Percentiles rank a stretch among this genome's conserved stretches.
Evolutionary conservation across 345 rosid genomes (phyloP).

Genomic region (Streptanthus diversifolius): DNA sequence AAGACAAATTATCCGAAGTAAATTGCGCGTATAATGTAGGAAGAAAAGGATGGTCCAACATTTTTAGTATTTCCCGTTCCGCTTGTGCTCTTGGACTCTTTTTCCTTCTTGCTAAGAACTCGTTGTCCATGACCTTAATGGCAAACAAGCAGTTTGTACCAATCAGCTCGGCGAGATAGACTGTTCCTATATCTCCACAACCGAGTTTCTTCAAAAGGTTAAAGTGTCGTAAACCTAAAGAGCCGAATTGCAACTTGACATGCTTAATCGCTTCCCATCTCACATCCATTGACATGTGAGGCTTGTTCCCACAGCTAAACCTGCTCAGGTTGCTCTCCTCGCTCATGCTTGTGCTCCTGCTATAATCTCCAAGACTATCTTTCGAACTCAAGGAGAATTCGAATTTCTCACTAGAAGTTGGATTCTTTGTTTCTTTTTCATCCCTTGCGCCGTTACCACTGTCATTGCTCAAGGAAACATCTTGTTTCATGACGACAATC

Average conservation of each 20-base stretch:
- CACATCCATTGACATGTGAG: constrained; percentile 93
- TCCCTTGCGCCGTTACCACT: constrained; percentile 27
- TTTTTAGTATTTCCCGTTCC: constrained; percentile 78
- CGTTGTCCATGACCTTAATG: constrained; percentile 96
- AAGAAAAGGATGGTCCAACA: constrained; percentile 94
- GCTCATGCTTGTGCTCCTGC: constrained; percentile 93
- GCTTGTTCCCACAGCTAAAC: constrained; percentile 82
- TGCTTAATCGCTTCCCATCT: constrained; percentile 85
- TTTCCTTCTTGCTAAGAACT: constrained; percentile 84
- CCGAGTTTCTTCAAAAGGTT: constrained; percentile 93
- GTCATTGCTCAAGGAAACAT: constrained; percentile 36
- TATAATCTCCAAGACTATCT: constrained; percentile 78
- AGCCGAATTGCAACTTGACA: constrained; percentile 54
- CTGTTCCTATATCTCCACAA: constrained; percentile 96
- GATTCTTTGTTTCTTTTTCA: constrained; percentile 41
- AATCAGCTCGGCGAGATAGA: constrained; percentile 85
- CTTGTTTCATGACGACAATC: constrained; percentile 32
- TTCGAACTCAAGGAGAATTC: constrained; percentile 87
- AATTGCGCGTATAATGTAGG: constrained; percentile 91
- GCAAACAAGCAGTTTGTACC: constrained; percentile 84
- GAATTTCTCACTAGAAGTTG: constrained; percentile 62
- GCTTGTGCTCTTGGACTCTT: constrained; percentile 94
- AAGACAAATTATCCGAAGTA: constrained; percentile 79
- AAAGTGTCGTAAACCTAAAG: constrained; percentile 68
- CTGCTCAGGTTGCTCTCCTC: constrained; percentile 86